A percentile compares a stretch with the other conserved stretches of the same genome.
Evolutionary conservation across 73 alveolate species (phyloP).

Genomic region (Paramecium caudatum): DNA sequence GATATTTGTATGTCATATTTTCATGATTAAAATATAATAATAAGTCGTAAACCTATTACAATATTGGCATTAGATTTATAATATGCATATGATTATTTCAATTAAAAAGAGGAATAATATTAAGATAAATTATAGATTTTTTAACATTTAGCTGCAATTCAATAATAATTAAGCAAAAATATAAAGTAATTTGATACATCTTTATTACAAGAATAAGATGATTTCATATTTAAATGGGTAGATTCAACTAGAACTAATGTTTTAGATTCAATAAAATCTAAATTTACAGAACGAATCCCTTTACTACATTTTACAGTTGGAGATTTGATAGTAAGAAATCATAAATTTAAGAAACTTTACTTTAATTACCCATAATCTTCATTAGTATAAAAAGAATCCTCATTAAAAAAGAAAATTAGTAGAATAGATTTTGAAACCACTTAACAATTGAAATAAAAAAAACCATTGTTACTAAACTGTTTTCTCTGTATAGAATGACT

Average conservation of each 20-base stretch:
- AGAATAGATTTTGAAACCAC: neutral
- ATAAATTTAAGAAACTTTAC: neutral
- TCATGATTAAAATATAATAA: neutral
- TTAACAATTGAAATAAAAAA: neutral
- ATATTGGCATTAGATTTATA: neutral
- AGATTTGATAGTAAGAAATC: constrained; percentile 28
- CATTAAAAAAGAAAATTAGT: neutral
- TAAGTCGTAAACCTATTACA: neutral
- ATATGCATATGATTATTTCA: neutral
- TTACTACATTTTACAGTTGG: constrained; percentile 9
- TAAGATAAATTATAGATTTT: neutral
- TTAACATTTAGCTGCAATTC: neutral
- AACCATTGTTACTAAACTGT: neutral
- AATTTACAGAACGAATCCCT: neutral
- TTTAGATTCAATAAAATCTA: neutral
- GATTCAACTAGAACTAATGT: neutral
- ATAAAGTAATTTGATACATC: neutral
- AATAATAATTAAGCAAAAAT: neutral
- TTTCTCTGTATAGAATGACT: constrained; percentile 47
- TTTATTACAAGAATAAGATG: neutral
- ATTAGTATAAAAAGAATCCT: neutral
- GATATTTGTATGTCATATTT: neutral
- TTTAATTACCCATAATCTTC: neutral
- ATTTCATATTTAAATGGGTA: neutral
- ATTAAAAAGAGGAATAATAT: neutral